A percentile compares a stretch with the other conserved stretches of the same genome.
These are phyloP conservation scores for Ophiosphaerella korrae DNA, from an alignment of 2,329 filamentous ascomycete species.

Conservation along the genomic window DNA sequence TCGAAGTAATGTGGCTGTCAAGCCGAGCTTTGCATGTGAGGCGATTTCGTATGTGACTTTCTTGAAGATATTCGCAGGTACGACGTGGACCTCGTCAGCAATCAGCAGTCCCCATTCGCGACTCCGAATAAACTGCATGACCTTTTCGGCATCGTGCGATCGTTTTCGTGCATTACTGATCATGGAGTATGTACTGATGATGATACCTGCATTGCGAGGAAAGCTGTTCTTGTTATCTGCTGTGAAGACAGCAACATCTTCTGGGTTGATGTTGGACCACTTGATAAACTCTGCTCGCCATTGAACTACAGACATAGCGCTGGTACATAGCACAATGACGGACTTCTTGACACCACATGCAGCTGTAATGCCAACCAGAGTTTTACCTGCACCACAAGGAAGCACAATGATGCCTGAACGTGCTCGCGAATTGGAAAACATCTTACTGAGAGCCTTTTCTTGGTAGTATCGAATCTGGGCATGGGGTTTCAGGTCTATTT, in stretches of 20 bases:
- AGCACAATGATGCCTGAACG: slow-evolving; percentile 97
- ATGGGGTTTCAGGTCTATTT: slow-evolving; percentile 88
- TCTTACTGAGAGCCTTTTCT: slow-evolving; percentile 96
- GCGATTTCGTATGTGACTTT: slow-evolving; percentile 93
- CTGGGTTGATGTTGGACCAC: slow-evolving; percentile 97
- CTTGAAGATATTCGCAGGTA: slow-evolving; percentile 94
- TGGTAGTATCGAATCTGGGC: slow-evolving; percentile 94
- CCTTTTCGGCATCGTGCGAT: slow-evolving; percentile 91
- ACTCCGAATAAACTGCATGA: slow-evolving; percentile 90
- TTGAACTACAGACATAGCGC: slow-evolving; percentile 96
- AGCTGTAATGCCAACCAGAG: slow-evolving; percentile 95
- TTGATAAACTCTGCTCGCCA: slow-evolving; percentile 97
- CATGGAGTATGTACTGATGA: slow-evolving; percentile 98
- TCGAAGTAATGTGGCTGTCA: slow-evolving; percentile 90
- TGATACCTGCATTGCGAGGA: slow-evolving; percentile 87
- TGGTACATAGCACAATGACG: slow-evolving; percentile 92
- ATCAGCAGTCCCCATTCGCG: slow-evolving; percentile 98
- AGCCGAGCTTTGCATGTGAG: slow-evolving; percentile 89
- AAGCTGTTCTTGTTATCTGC: slow-evolving; percentile 89
- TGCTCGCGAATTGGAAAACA: slow-evolving; percentile 98
- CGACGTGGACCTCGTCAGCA: slow-evolving; percentile 96
- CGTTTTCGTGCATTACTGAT: slow-evolving; percentile 88
- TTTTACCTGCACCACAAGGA: slow-evolving; percentile 96
- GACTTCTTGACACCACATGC: slow-evolving; percentile 98
- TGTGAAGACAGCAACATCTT: slow-evolving; percentile 93